These are phyloP conservation scores for Saccharomyces hybrid DNA, from an alignment of 1,139 yeast species.

Conservation along the genomic window DNA sequence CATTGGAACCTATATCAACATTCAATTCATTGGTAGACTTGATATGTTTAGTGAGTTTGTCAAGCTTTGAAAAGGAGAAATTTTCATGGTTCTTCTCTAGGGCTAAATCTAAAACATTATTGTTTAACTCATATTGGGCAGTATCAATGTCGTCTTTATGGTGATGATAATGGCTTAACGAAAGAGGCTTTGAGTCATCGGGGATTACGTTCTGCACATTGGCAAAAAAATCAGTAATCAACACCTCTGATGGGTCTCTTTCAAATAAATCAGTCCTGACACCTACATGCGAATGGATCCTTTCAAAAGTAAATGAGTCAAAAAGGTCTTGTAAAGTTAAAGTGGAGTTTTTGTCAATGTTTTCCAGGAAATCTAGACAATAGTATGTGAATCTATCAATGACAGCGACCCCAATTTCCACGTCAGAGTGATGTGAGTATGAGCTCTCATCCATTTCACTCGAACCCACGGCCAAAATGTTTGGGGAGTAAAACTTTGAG, in stretches of 20 bases:
- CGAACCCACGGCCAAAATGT: conserved; percentile 87
- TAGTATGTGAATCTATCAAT: conserved; percentile 93
- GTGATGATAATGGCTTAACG: conserved; percentile 2
- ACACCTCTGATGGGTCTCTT: conserved; percentile 61
- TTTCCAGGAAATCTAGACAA: conserved; percentile 82
- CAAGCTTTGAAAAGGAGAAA: background rate
- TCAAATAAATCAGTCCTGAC: conserved; percentile 72
- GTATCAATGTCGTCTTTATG: conserved; percentile 6
- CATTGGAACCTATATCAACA: background rate
- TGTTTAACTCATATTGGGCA: background rate
- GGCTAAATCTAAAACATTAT: conserved; percentile 17
- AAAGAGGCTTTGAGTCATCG: conserved; percentile 32
- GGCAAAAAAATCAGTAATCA: conserved; percentile 90
- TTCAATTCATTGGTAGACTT: background rate
- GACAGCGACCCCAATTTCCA: conserved; percentile 95
- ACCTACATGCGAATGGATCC: conserved; percentile 89
- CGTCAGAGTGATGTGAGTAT: conserved; percentile 92
- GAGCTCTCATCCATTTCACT: conserved; percentile 86
- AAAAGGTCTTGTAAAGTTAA: conserved; percentile 76
- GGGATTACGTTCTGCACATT: conserved; percentile 79
- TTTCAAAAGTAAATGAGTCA: conserved; percentile 73
- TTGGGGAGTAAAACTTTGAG: conserved; percentile 85
- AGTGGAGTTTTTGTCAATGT: conserved; percentile 64
- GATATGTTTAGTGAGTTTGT: background rate
- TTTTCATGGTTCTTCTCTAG: conserved; percentile 7